Conservation (phyloP, 202 grass and related monocot species). For the Panicum virgatum region DNA sequence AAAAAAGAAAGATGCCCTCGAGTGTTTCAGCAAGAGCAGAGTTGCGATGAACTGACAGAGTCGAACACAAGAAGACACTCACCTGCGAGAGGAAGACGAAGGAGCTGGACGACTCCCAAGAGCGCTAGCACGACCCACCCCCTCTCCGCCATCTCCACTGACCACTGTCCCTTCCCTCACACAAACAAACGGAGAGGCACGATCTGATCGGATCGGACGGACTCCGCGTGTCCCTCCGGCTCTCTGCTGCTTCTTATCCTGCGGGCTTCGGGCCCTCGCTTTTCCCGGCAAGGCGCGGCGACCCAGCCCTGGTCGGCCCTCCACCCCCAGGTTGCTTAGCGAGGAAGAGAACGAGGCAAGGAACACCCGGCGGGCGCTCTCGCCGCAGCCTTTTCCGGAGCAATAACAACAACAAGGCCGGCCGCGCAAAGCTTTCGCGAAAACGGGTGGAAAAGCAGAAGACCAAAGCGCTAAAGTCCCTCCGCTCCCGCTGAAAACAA, state of each 20-base stretch:
- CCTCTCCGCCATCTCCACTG: conserved; percentile 23
- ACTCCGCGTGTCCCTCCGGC: background rate
- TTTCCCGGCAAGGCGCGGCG: conserved; percentile 15
- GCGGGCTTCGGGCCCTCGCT: background rate
- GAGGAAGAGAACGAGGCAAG: conserved; percentile 38
- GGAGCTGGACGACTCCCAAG: conserved; percentile 22
- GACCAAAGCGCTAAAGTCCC: conserved; percentile 40
- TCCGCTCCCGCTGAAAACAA: background rate
- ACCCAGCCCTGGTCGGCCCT: background rate
- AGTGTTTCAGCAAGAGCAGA: background rate
- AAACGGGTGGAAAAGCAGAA: conserved; percentile 34
- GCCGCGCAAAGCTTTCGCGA: conserved; percentile 9
- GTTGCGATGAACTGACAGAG: background rate
- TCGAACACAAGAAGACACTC: background rate
- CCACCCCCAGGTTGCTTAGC: conserved; percentile 28
- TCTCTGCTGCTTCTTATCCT: conserved; percentile 20
- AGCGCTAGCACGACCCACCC: background rate
- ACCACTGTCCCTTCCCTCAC: background rate
- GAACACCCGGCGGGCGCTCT: background rate
- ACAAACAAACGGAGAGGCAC: background rate
- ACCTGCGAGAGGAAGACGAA: conserved; percentile 40
- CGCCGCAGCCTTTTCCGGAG: conserved; percentile 4
- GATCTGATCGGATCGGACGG: background rate
- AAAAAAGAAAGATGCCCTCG: background rate
- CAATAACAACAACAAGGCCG: background rate